Base-by-base conservation (phyloP, 768 basidiomycete species). In the Lactarius trivialis region DNA sequence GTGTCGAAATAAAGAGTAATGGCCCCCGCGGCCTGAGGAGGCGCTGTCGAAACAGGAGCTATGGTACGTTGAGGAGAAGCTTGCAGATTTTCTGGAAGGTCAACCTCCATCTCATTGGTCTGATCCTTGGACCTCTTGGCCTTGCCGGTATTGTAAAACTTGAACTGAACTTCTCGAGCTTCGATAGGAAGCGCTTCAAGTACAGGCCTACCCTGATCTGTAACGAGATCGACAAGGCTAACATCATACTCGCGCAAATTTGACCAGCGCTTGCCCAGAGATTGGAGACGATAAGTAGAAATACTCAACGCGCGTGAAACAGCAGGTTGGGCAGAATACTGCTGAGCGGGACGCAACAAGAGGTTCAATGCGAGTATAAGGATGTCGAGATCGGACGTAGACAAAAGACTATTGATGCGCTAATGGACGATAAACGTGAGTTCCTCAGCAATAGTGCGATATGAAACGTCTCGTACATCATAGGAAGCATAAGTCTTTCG, bases 401-500 rank as follows among this genome's bases (percentile, higher is more conserved):
- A 85, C 65, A 98, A 80, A 36, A 99, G 79, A 70, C 88, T 87
- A 73, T 91, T 93, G 66, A 98, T 77, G 64, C 94, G 90, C 96
- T 99, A 71, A 17, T 69, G 43, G 32, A 19, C 37, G 21, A 55
- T 34, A 11, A 52, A 41, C 6, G 19, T 43, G 56, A 17, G 37
- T 17, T 26, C 17, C 5, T 7, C 24, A 19, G 65, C 32, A 41
- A 49, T 17, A 65, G 43, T 43, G 36, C 60, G 52, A 49, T 45
- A 43, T 56, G 58, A 60, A 51, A 55, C 24, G 57, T 52, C n/a
- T 78, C 93, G 75, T 75, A 98, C 96, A 73, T 99, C 97, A 74
- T 97, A 99, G 4, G 93, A 96, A 63, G 84, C 86, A 76, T 88
- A 99, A 61, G 94, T 90, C 78, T 98, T 98, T 70, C 97, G 80